These are phyloP conservation scores for Rosa rugosa DNA, from an alignment of 306 rosid genomes.

Conservation along the genomic window DNA sequence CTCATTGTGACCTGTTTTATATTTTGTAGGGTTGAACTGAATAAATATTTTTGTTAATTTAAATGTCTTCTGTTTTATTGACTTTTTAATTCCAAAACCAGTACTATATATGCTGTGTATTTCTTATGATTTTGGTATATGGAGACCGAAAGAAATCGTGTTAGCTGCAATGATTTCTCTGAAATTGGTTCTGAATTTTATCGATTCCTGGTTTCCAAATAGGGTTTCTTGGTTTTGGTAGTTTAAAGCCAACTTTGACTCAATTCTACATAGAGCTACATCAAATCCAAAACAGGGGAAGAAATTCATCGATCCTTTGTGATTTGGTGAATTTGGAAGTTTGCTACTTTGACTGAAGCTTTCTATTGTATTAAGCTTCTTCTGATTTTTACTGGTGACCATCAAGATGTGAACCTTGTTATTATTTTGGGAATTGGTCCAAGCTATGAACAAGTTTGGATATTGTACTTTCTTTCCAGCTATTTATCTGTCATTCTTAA, in stretches of 20 bases:
- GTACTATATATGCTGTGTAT: not conserved
- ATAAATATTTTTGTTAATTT: not conserved
- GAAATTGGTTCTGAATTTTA: not conserved
- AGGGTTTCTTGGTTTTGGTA: not conserved
- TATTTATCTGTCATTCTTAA: not conserved
- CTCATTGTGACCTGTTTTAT: not conserved
- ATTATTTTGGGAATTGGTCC: not conserved
- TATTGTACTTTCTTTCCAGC: not conserved
- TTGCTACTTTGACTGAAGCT: not conserved
- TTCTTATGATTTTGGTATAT: not conserved
- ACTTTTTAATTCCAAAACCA: not conserved
- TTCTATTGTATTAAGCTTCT: not conserved
- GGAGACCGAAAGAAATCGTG: not conserved
- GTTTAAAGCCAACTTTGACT: not conserved
- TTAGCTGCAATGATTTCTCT: not conserved
- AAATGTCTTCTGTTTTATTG: not conserved
- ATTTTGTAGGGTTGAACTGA: not conserved
- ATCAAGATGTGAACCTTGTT: not conserved
- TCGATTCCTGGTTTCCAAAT: not conserved
- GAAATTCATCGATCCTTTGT: not conserved
- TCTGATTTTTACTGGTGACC: not conserved
- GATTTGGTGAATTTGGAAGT: slow-evolving; percentile 5
- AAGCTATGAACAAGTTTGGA: not conserved
- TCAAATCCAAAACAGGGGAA: not conserved
- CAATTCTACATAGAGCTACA: not conserved